Evolutionary conservation across 225 moss, liverwort and hornwort species (phyloP).

Genomic region (Anthoceros angustus): DNA sequence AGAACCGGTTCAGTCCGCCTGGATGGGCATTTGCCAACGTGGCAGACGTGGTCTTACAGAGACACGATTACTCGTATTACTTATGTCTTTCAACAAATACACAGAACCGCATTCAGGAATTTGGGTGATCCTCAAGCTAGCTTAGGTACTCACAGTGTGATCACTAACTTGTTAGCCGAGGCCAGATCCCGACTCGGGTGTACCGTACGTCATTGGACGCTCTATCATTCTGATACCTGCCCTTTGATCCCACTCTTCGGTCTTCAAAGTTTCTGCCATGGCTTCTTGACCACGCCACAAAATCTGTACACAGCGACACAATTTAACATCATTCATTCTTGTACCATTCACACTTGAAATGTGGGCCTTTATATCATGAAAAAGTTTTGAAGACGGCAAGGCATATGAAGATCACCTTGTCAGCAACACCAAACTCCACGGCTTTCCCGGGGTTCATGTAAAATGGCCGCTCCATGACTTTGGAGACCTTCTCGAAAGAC

Average conservation of each 20-base stretch:
- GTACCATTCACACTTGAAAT: neutral
- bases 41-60: no score
- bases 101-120: no score
- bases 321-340: neutral
- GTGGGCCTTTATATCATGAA: slow-evolving; percentile 3
- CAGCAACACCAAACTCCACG: slow-evolving; percentile 96
- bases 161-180: neutral
- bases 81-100: no score
- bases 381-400: neutral
- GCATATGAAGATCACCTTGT: slow-evolving; percentile 39
- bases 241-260: slow-evolving; percentile 92
- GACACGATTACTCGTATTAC: no score
- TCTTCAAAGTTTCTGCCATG: slow-evolving; percentile 89
- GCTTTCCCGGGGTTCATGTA: slow-evolving; percentile 98
- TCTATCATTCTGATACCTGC: slow-evolving; percentile 97
- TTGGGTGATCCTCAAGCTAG: neutral
- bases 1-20: neutral
- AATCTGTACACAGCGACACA: slow-evolving; percentile 29
- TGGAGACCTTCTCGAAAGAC: slow-evolving; percentile 81
- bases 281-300: slow-evolving; percentile 99
- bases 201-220: slow-evolving; percentile 23
- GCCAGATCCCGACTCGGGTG: neutral
- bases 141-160: neutral
- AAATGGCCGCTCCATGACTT: slow-evolving; percentile 97
- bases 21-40: no score